Evolutionary conservation across 2,329 filamentous ascomycete species (phyloP).

Genomic region (Chaetomiaceae sp.): DNA sequence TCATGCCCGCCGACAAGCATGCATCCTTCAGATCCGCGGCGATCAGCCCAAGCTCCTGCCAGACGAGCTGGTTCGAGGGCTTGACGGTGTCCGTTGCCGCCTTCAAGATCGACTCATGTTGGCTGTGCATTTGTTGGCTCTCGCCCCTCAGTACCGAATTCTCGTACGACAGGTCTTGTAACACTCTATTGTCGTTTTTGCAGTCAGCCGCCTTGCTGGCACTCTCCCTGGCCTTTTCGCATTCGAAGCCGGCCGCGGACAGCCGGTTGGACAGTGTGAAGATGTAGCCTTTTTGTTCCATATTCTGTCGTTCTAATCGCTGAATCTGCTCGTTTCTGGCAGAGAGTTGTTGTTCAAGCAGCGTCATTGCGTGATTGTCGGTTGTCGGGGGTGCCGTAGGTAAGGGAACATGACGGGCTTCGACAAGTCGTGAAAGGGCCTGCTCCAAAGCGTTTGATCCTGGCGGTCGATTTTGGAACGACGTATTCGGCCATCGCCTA

Average conservation of each 20-base stretch:
- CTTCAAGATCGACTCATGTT: not conserved
- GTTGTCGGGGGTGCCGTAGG: not conserved
- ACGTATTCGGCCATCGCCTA: constrained; percentile 18
- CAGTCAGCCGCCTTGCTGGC: constrained; percentile 1
- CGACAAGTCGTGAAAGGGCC: not conserved
- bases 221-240: not conserved
- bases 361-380: not conserved
- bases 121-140: not conserved
- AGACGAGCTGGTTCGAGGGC: not conserved
- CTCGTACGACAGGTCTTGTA: constrained; percentile 1
- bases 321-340: not conserved
- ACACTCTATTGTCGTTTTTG: not conserved
- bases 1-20: constrained; percentile 3
- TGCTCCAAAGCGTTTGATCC: constrained; percentile 8
- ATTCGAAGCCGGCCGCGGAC: constrained; percentile 1
- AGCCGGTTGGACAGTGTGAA: constrained; percentile 9
- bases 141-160: not conserved
- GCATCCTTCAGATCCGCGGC: constrained; percentile 3
- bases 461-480: constrained; percentile 18
- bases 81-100: not conserved
- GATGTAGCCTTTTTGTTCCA: constrained; percentile 4
- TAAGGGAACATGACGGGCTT: not conserved
- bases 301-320: not conserved
- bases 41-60: constrained; percentile 2
- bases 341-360: not conserved